Evolutionary conservation across 257 asterid species (phyloP).

Genomic region (Nicotiana noctiflora): DNA sequence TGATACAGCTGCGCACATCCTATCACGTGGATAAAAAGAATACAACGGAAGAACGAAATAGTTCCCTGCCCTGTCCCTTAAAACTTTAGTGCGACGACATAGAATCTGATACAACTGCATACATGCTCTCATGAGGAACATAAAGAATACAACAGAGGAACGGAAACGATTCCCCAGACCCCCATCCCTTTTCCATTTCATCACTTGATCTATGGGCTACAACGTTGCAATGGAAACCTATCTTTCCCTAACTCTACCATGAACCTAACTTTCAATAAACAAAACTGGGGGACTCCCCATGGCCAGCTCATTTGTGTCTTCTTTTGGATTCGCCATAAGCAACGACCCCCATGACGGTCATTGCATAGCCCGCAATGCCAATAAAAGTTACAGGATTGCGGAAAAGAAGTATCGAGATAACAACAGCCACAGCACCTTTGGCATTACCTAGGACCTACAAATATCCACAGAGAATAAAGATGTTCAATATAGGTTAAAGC

Average conservation of each 20-base stretch:
- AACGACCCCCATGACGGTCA: constrained; percentile 24
- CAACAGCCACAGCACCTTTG: not conserved
- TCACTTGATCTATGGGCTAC: not conserved
- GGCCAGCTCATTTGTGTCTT: constrained; percentile 19
- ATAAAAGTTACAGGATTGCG: constrained; percentile 26
- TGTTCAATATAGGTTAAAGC: not conserved
- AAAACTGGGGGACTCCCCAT: not conserved
- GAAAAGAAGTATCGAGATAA: constrained; percentile 23
- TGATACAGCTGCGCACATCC: too few relatives aligned
- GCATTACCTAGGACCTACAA: not conserved
- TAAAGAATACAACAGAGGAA: not conserved
- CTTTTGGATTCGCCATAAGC: constrained; percentile 27
- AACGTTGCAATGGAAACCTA: not conserved
- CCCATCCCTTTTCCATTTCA: not conserved
- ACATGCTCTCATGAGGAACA: too few relatives aligned
- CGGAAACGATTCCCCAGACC: not conserved
- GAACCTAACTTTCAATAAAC: not conserved
- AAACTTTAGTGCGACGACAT: too few relatives aligned
- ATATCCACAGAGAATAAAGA: not conserved
- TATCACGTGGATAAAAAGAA: too few relatives aligned
- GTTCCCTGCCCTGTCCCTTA: too few relatives aligned
- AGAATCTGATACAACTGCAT: too few relatives aligned
- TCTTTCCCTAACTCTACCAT: not conserved
- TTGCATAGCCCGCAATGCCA: constrained; percentile 24
- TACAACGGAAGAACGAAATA: too few relatives aligned